Evolutionary conservation across 768 basidiomycete genomes (phyloP), one percentile per base, ranked within the genome.

Genomic region (Paxillus involutus): DNA sequence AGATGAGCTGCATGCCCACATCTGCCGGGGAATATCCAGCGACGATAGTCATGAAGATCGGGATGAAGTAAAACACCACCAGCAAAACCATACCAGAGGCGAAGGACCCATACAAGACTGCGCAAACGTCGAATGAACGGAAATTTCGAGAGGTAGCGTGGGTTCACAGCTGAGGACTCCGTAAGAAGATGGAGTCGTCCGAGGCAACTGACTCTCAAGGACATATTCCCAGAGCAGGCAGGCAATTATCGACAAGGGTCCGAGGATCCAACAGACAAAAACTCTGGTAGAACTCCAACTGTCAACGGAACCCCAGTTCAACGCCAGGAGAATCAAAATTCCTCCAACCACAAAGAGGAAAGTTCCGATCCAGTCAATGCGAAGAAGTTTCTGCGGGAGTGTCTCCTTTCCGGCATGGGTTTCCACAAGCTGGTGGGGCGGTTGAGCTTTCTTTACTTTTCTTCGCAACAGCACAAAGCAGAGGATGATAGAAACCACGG

Each of bases 11-110:
- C 13, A 69, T 63, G 26, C 75, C 76, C 13, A 72, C 63, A 30
- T 64, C 59, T 10, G 64, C 64, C 3, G 74, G 57, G 14, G 66
- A 62, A 39, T 62, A 53, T 10, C 71, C 72, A n/a, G 56, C 53
- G n/a, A 73, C 75, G 64, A 75, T 71, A 19, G 67, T 67, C 66
- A 76, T 70, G 67, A 78, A 78, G 58, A 76, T 75, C 13, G 76
- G 65, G 24, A 77, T 61, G 56, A 77, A 76, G 59, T 77, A 77
- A 63, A 78, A 75, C 65, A 71, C 69, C 51, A 74, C 73, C 37
- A 75, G 55, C 69, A 75, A 72, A 44, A 77, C 67, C 73, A 77
- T 74, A 5, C 76, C 76, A 16, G 60, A 60, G 2, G 72, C 66
- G 50, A 74, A 69, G 17, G 68, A 65, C 16, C 63, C 71, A 56